These are phyloP conservation scores for Poronia punctata DNA, from an alignment of 495 filamentous ascomycete genomes.

Conservation along the genomic window DNA sequence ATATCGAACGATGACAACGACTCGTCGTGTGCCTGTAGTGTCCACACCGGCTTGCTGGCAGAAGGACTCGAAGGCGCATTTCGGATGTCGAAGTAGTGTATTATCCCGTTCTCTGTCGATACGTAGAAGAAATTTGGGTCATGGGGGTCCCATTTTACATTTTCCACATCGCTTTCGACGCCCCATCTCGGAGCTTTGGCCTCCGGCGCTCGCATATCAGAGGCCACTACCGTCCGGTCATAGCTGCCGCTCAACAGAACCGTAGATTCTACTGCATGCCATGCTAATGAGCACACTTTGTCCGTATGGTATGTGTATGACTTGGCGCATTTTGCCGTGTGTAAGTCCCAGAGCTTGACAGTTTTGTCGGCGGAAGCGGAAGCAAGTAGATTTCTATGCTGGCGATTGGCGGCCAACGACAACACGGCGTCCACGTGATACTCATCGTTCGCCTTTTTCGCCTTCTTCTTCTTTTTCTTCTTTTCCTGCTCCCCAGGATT, in stretches of 20 bases:
- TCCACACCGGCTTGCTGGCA: conserved; percentile 80
- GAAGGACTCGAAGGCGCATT: conserved; percentile 59
- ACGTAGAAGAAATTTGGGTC: conserved; percentile 90
- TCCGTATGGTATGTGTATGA: conserved; percentile 89
- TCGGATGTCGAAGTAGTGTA: conserved; percentile 82
- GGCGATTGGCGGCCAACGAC: conserved; percentile 81
- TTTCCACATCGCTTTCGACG: conserved; percentile 92
- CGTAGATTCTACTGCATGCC: conserved; percentile 82
- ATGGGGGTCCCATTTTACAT: conserved; percentile 86
- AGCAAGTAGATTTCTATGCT: conserved; percentile 90
- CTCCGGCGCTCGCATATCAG: conserved; percentile 88
- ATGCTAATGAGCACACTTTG: conserved; percentile 92
- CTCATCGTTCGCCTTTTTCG: conserved; percentile 77
- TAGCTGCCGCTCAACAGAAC: conserved; percentile 88
- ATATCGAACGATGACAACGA: conserved; percentile 93
- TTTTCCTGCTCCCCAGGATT: conserved; percentile 37
- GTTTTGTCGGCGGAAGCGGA: conserved; percentile 95
- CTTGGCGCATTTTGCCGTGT: conserved; percentile 84
- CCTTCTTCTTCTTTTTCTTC: conserved; percentile 76
- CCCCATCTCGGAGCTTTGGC: conserved; percentile 72
- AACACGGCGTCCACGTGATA: conserved; percentile 94
- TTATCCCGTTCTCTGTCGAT: conserved; percentile 80
- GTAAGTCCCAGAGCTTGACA: conserved; percentile 95
- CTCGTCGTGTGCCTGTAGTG: conserved; percentile 88
- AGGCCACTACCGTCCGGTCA: conserved; percentile 83